Evolutionary conservation across 768 basidiomycete genomes (phyloP), one percentile per base, ranked within the genome.

Genomic region (Xanthoconium purpureum): DNA sequence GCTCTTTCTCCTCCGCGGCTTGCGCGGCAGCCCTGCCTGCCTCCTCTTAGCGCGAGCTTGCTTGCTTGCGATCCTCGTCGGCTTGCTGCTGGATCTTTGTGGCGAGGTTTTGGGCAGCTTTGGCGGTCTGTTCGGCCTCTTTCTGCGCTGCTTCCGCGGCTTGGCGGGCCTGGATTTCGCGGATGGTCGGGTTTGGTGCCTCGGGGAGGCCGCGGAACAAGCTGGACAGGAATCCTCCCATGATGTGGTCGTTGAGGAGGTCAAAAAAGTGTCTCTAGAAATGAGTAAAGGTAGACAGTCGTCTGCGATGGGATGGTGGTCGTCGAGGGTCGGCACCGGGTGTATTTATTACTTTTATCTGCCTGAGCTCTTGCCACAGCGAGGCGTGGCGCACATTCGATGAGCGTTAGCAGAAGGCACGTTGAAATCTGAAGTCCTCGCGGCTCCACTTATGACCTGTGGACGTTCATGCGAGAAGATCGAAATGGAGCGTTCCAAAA

Each of bases 31-130:
- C 55, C 28, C 12, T 10, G 15, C 56, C 55, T 0, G 64, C 66
- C 6, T 55, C 49, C 8, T 56, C 55, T 50, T 64, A 64, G 12
- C 54, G 42, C 12, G 1, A 24, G 3, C 11, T 42, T 0, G 59
- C 63, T 7, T 29, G 20, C 47, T 57, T 6, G 11, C 64, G 56
- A 0, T 66, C 69, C 10, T 50, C 13, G 0, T 56, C 64, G 1
- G 56, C 57, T 3, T 65, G 36, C n/a, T 7, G 17, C 11, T 38
- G 32, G 42, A 55, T 54, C 37, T 50, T 18, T 3, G 46, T 15
- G 0, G 47, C 50, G 35, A 50, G 50, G 2, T 50, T 43, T n/a
- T 33, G 18, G 13, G 68, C 57, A 0, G 17, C 35, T 7, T 44
- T 29, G 10, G 59, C 66, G 3, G 39, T 5, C 5, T 42, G 14